Evolutionary conservation across 441 rosid genomes (phyloP), one percentile per base, ranked within the genome.

Genomic region (Syzygium syzygioides): DNA sequence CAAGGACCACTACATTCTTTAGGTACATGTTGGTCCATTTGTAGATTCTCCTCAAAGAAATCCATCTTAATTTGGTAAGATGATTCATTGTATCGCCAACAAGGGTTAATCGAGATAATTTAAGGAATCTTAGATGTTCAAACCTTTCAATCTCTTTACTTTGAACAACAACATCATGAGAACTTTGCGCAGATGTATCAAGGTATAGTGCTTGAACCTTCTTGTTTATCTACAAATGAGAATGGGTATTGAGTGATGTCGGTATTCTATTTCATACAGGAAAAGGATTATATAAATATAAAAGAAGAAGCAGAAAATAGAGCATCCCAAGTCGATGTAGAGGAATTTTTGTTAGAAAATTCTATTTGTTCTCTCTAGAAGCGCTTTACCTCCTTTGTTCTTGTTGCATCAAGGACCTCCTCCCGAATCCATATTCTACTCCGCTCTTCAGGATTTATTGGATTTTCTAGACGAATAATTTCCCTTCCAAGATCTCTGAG

Each of bases 401-500:
- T 14, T 76, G 56, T 50, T 17, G 57, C 37, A 28, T 56, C 28
- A 11, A 32, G 11, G 9, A 28, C 89, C 25, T 87, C 86, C 1
- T 87, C 41, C 5, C 1, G 34, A 80, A 1, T 37, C 83, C 89
- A 55, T 30, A 87, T 55, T 41, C 79, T 79, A 30, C 68, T 87
- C 1, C 30, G 85, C 14, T 18, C 55, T 25, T 48, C 71, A 26
- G 23, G 45, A 37, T 45, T 28, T 4, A 2, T 48, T n/a, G 2
- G 32, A 79, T 45, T 56, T 80, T 87, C 55, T 19, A 53, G 25
- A 30, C 23, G 2, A 87, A 79, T 20, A 14, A 87, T 80, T 79
- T 80, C 71, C 26, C 89, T 79, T 55, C 89, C 89, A 28, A 87
- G 41, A 55, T 87, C 89, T 79, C 66, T 56, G 7, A 87, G 86